Base-by-base conservation (phyloP, 2,329 filamentous ascomycete species). In the Beauveria bassiana region DNA sequence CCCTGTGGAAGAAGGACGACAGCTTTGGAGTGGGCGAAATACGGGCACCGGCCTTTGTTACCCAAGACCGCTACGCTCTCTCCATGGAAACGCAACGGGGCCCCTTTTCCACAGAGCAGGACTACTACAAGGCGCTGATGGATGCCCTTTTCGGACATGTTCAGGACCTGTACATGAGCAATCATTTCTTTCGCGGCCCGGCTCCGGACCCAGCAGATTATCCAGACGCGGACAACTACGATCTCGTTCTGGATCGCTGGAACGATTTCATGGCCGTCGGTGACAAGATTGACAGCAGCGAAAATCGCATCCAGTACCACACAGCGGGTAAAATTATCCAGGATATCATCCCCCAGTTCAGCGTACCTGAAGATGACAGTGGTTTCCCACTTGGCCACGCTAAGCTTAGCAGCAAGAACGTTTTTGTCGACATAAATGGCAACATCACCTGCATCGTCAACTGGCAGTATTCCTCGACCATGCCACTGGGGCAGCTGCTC, bases 351-450 rank as follows among this genome's bases (percentile, higher is more conserved):
- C 53, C 53, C 10, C 18, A 56, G 18, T 20, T 56, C 40, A 28
- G 53, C 40, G n/a, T 20, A n/a, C 8, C 5, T 16, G 22, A 53
- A 10, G 7, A 22, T n/a, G 49, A 20, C 26, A 16, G 12, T n/a
- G 42, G 26, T 5, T 73, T 70, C 64, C 55, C 63, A 55, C 66
- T 73, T 47, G 51, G 57, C 47, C 59, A 74, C 34, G 72, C 70
- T 54, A 69, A 74, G 62, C 64, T 74, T 26, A 68, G 72, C 64
- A 65, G 61, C 60, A 73, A 70, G 54, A 73, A 74, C 54, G 70
- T 74, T 49, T 69, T 74, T 45, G 69, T 74, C 34, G 69, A 75
- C 57, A 61, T 71, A 57, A 38, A 72, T 59, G 71, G 69, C 70
- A 72, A 73, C 59, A 67, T 73, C 50, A 70, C 67, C 51, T 66